Evolutionary conservation across 352 stramenopile genomes (phyloP).

Genomic region (Phytopythium aichiense): DNA sequence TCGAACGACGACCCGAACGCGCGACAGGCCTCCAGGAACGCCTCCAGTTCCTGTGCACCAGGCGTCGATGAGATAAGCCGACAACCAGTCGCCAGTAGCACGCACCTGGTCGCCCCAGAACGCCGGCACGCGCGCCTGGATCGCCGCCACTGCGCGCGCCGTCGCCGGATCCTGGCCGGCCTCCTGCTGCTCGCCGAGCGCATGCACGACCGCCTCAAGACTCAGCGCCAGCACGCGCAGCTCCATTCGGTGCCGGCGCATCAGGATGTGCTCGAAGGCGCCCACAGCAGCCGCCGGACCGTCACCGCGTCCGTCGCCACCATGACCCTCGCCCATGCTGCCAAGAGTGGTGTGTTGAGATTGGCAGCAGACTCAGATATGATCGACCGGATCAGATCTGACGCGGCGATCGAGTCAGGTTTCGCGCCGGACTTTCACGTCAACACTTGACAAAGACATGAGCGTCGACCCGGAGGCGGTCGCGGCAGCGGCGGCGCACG

Average conservation of each 20-base stretch:
- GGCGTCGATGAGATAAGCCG: neutral
- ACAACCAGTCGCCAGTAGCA: neutral
- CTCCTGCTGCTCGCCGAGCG: neutral
- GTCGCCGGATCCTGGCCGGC: neutral
- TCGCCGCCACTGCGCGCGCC: neutral
- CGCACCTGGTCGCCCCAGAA: neutral
- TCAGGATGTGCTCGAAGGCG: conserved; percentile 6
- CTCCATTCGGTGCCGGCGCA: conserved; percentile 3
- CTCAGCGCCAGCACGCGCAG: neutral
- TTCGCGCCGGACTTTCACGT: conserved; percentile 1
- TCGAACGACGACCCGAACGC: conserved; percentile 7
- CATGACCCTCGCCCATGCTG: neutral
- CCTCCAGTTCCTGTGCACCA: conserved; percentile 7
- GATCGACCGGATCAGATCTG: neutral
- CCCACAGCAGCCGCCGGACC: neutral
- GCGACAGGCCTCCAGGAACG: conserved; percentile 11
- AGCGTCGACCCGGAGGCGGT: neutral
- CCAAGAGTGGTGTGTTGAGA: neutral
- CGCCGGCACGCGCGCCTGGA: neutral
- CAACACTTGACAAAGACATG: neutral
- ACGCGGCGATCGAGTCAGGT: neutral
- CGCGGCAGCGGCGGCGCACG: conserved; percentile 21
- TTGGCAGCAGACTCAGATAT: neutral
- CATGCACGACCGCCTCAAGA: neutral
- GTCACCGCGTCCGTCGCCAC: neutral